These are phyloP conservation scores for Venturia oleaginea DNA, from an alignment of 2,329 filamentous ascomycete genomes.

Conservation along the genomic window DNA sequence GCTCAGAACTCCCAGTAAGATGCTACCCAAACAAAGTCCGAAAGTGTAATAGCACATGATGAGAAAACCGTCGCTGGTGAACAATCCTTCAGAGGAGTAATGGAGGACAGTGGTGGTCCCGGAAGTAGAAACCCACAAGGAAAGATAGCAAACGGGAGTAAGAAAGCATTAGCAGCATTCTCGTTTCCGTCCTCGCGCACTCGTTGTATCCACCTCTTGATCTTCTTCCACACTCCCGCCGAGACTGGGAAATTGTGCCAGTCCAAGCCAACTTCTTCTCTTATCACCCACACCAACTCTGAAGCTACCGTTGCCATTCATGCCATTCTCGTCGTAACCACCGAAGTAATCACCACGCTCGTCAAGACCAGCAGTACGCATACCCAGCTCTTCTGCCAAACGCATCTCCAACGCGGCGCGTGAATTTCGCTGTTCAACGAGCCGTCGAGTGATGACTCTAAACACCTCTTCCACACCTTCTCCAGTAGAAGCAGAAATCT, in stretches of 20 bases:
- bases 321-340: background rate
- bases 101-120: background rate
- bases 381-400: constrained; percentile 28
- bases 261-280: constrained; percentile 56
- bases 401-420: constrained; percentile 42
- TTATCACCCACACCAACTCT: constrained; percentile 51
- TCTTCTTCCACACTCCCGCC: constrained; percentile 4
- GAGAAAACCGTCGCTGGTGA: background rate
- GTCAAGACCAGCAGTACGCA: constrained; percentile 32
- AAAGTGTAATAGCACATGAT: background rate
- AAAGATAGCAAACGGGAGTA: no score
- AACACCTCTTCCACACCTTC: constrained; percentile 97
- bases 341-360: constrained; percentile 30
- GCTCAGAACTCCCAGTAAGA: background rate
- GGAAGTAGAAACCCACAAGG: background rate
- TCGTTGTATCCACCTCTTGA: background rate
- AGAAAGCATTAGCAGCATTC: background rate
- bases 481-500: constrained; percentile 87
- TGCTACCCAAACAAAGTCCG: background rate
- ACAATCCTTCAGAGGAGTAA: background rate
- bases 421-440: constrained; percentile 61
- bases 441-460: constrained; percentile 76
- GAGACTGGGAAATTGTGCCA: constrained; percentile 37
- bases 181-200: background rate
- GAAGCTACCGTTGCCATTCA: constrained; percentile 45